Evolutionary conservation across 345 rosid genomes (phyloP).

Genomic region (Acer campestre): DNA sequence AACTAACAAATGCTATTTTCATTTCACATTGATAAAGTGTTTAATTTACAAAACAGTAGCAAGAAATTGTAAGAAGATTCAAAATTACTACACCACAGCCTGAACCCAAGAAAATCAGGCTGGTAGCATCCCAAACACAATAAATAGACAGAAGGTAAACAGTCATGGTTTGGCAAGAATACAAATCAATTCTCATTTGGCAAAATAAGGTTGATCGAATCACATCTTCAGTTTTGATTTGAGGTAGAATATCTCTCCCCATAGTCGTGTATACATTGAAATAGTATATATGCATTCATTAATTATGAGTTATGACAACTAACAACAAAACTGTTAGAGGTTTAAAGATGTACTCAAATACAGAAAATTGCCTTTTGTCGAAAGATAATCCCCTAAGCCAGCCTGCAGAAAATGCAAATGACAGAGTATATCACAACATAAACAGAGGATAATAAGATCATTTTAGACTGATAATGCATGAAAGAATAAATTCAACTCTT

Average conservation of each 20-base stretch:
- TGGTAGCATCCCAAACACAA: neutral
- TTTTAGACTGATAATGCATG: neutral
- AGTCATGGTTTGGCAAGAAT: neutral
- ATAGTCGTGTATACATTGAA: conserved; percentile 53
- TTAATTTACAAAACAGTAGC: no score
- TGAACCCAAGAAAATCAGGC: conserved; percentile 8
- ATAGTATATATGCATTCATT: neutral
- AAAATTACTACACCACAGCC: neutral
- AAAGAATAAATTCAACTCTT: neutral
- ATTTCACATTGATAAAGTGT: no score
- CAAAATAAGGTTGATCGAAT: conserved; percentile 72
- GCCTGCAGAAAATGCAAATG: neutral
- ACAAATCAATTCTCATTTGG: conserved; percentile 48
- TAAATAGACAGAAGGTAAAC: neutral
- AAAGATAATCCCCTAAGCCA: conserved; percentile 69
- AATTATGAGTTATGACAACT: neutral
- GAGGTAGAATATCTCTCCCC: conserved; percentile 46
- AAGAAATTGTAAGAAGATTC: no score
- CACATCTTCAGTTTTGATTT: conserved; percentile 61
- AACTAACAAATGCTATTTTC: no score
- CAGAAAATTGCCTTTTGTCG: conserved; percentile 93
- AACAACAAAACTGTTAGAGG: neutral
- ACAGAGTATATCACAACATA: rapidly evolving
- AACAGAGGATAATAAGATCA: neutral
- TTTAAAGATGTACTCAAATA: conserved; percentile 60